Evolutionary conservation across 768 basidiomycete species (phyloP), one percentile per base, ranked within the genome.

Genomic region (Trametes meyenii): DNA sequence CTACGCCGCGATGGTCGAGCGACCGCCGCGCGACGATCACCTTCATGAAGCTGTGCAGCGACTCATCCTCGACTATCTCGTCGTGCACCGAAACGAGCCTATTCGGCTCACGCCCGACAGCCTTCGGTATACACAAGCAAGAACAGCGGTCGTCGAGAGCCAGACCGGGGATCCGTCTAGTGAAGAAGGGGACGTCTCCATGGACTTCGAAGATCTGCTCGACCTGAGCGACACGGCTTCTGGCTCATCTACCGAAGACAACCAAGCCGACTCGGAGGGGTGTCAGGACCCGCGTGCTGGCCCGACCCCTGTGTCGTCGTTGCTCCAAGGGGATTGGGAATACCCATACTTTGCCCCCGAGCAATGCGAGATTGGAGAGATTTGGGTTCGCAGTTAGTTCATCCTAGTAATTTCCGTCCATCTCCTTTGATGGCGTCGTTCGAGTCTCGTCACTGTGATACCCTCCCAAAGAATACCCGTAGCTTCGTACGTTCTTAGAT

Each of bases 21-120:
- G 16, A 4, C 50, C 60, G 2, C 6, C 19, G 7, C 12, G n/a
- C n/a, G 19, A 46, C 0, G 64, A 65, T 5, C 64, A 65, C 24
- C 51, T 65, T 14, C 64, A 65, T 40, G 64, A 65, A 21, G 64
- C 64, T 0, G 19, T 62, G 2, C 60, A 60, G 23, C 55, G 64
- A 1, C 55, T 65, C 5, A 55, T 65, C 21, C 60, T 65, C 17
- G 39, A 61, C 12, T 60, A 65, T 23, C 49, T 65, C 23, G 46
- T 65, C 14, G 35, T 19, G 2, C 60, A 61, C 23, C 40, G 14
- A 6, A 51, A 58, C n/a, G 54, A 62, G 19, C 50, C 48, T 11
- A 53, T 61, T 19, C 16, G 7, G n/a, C 55, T 65, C 35, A 46
- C n/a, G 2, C 35, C 55, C 2, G 44, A 19, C 5, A 21, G 17